Evolutionary conservation across 2,329 filamentous ascomycete species (phyloP).

Genomic region (Hymenoscyphus linearis): DNA sequence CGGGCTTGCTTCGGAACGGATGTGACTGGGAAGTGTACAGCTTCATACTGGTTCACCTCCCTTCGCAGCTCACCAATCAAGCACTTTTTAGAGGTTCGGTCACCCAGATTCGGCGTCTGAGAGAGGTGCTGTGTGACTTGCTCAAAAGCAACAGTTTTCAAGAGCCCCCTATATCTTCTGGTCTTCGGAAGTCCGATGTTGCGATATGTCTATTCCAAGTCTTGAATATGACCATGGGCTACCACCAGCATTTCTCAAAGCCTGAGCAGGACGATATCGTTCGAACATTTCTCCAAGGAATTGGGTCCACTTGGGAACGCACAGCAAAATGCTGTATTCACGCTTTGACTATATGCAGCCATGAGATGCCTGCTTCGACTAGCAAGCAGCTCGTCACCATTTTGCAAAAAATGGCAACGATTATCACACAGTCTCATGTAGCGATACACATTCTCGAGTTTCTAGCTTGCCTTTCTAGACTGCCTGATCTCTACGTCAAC

Average conservation of each 20-base stretch:
- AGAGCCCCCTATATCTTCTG: conserved; percentile 73
- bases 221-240: conserved; percentile 83
- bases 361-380: conserved; percentile 83
- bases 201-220: conserved; percentile 84
- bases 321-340: conserved; percentile 93
- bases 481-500: conserved; percentile 81
- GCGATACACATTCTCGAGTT: conserved; percentile 96
- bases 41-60: conserved; percentile 79
- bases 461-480: conserved; percentile 77
- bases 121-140: conserved; percentile 75
- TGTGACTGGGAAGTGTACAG: conserved; percentile 90
- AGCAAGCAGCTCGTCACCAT: conserved; percentile 81
- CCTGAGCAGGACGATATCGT: conserved; percentile 87
- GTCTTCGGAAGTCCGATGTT: conserved; percentile 81
- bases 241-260: conserved; percentile 79
- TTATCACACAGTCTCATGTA: conserved; percentile 88
- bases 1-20: conserved; percentile 67
- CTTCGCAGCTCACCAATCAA: conserved; percentile 85
- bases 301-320: conserved; percentile 70
- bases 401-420: conserved; percentile 88
- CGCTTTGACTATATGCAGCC: conserved; percentile 88
- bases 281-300: conserved; percentile 77
- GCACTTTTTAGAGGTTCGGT: conserved; percentile 73
- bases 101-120: conserved; percentile 68
- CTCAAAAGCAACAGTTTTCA: conserved; percentile 71